Evolutionary conservation across 805 yeast genomes (phyloP), one percentile per base, ranked within the genome.

Genomic region (Tetrapisispora taiwanensis): DNA sequence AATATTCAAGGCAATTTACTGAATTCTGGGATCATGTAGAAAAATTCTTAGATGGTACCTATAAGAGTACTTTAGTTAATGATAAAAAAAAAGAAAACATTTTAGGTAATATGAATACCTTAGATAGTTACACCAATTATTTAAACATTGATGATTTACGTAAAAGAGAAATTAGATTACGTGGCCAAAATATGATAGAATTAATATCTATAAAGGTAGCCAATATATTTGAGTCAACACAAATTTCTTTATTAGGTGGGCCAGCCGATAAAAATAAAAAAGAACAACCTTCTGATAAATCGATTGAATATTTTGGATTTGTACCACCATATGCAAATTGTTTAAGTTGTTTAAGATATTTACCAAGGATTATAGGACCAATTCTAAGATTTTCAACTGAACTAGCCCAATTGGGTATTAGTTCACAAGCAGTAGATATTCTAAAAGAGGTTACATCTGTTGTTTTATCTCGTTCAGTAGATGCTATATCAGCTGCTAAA

Each of bases 281-380:
- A 15, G 27, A n/a, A 9, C 32, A 10, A 7, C 27, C 37, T 15
- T 15, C 22, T 5, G 41, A 26, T 17, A 50, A 48, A 31, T 36
- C 53, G 1, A 57, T 68, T 1, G 38, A 50, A 7, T 61, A 63
- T 30, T 75, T 67, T 56, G 80, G 81, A 1, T 79, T 78, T 52
- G 56, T 81, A 19, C 89, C 90, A 3, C 80, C 81, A 1, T 68
- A 69, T 43, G 69, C 87, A 1, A 84, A 81, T 54, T 74, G 82
- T 8, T 63, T 84, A 20, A 71, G 84, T 38, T 69, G 82, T 2
- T 58, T 78, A 30, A 69, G 73, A 49, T 78, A 74, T 52, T 57
- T 76, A 32, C 71, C 78, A 0, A 60, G 62, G 24, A 63, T 80
- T 14, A 66, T 74, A 22, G 67, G 66, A 3, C 65, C 69, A 2